phyloP scores from a whole-genome alignment of 495 filamentous ascomycete genomes.

The Thozetella sp. region DNA sequence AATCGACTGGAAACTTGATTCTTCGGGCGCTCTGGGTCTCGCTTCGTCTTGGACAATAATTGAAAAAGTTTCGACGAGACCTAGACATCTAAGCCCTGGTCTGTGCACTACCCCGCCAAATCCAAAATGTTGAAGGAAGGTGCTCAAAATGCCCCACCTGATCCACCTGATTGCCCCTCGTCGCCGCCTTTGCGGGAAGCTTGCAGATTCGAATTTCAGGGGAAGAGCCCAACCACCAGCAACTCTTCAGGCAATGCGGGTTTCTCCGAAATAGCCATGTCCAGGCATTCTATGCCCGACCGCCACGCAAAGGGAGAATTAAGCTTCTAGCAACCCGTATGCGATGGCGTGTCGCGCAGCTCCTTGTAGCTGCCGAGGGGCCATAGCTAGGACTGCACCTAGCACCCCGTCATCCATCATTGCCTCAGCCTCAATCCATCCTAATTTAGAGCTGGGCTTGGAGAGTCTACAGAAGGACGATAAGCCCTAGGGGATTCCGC shows the following conservation, averaged over 20 bases:
- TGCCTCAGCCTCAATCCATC: neutral
- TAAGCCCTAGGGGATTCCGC: neutral
- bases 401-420: too few relatives aligned
- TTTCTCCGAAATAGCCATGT: neutral
- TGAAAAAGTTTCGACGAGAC: too few relatives aligned
- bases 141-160: conserved; percentile 14
- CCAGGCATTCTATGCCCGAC: neutral
- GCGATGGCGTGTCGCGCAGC: too few relatives aligned
- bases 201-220: neutral
- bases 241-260: neutral
- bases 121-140: conserved; percentile 5
- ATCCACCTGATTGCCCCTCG: conserved; percentile 27
- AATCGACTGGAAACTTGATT: too few relatives aligned
- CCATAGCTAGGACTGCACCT: too few relatives aligned
- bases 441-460: too few relatives aligned
- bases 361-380: too few relatives aligned
- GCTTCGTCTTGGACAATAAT: too few relatives aligned
- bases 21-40: too few relatives aligned
- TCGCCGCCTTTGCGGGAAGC: conserved; percentile 14
- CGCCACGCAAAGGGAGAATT: neutral
- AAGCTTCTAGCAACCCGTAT: too few relatives aligned
- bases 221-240: neutral
- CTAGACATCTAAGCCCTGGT: too few relatives aligned
- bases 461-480: too few relatives aligned
- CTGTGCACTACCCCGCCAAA: conserved; percentile 22